These are phyloP conservation scores for Simmondsia chinensis DNA, from an alignment of 148 eudicot species.

Conservation along the genomic window DNA sequence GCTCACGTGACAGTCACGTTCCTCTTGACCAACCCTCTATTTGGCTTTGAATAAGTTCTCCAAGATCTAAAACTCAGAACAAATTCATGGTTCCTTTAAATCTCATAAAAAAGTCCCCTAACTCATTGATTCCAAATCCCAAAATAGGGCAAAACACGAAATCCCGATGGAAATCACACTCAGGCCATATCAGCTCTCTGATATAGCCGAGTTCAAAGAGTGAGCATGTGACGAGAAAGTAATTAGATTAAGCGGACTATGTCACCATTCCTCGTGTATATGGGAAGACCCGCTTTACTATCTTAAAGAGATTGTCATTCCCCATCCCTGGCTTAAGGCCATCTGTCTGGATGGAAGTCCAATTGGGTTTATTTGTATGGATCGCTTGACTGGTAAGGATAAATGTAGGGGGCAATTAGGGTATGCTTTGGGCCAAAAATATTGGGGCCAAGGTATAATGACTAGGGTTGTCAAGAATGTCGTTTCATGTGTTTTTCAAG, in stretches of 20 bases:
- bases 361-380: conserved; percentile 26
- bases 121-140: too few relatives aligned
- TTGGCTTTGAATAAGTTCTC: too few relatives aligned
- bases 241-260: conserved; percentile 4
- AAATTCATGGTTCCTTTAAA: too few relatives aligned
- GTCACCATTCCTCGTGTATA: conserved; percentile 9
- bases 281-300: conserved; percentile 25
- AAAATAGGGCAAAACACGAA: too few relatives aligned
- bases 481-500: conserved; percentile 17
- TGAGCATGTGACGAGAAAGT: conserved; percentile 22
- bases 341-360: conserved; percentile 32
- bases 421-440: conserved; percentile 20
- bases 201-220: conserved; percentile 11
- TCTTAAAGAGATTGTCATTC: conserved; percentile 18
- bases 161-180: conserved; percentile 14
- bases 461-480: conserved; percentile 42
- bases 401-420: conserved; percentile 31
- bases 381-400: conserved; percentile 16
- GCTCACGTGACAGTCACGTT: too few relatives aligned
- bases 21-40: too few relatives aligned
- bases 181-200: conserved; percentile 13
- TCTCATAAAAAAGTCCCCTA: too few relatives aligned
- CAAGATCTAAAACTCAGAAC: too few relatives aligned
- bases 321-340: conserved; percentile 31
- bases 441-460: conserved; percentile 48